Conservation (phyloP, 176 grass and related monocot genomes). For the Lolium perenne region DNA sequence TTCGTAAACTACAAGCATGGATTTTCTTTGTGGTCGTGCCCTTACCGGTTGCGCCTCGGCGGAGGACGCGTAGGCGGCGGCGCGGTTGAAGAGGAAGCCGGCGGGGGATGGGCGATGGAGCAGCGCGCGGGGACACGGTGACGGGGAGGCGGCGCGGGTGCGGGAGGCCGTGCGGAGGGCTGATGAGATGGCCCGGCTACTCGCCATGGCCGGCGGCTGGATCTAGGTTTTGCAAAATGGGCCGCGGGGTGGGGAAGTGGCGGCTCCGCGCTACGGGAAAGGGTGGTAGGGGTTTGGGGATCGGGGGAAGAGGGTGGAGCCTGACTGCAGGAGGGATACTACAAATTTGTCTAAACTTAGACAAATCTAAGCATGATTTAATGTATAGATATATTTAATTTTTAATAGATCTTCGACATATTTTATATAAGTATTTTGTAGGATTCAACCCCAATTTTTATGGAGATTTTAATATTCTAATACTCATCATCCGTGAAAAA, state of each 20-base stretch:
- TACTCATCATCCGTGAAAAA: too few species aligned
- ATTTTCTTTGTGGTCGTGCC: not conserved
- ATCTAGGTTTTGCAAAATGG: slow-evolving; percentile 68
- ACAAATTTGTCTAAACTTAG: too few species aligned
- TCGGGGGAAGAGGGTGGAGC: slow-evolving; percentile 34
- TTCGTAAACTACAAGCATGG: not conserved
- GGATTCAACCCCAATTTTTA: too few species aligned
- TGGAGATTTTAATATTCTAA: too few species aligned
- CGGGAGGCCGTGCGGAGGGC: slow-evolving; percentile 65
- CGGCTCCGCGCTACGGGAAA: slow-evolving; percentile 53
- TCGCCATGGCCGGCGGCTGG: slow-evolving; percentile 57
- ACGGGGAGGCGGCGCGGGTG: slow-evolving; percentile 42
- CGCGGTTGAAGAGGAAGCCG: slow-evolving; percentile 64
- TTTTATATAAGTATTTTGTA: too few species aligned
- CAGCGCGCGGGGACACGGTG: slow-evolving; percentile 49
- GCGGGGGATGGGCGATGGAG: slow-evolving; percentile 56
- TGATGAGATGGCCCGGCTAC: slow-evolving; percentile 73
- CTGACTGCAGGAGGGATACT: slow-evolving; percentile 3
- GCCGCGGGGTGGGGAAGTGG: slow-evolving; percentile 32
- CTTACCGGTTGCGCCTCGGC: slow-evolving; percentile 38
- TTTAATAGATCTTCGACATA: not conserved
- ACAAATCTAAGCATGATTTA: too few species aligned
- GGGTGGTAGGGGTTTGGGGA: slow-evolving; percentile 48
- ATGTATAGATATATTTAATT: too few species aligned
- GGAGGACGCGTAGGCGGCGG: slow-evolving; percentile 62